Evolutionary conservation across 2,329 filamentous ascomycete species (phyloP).

Genomic region (Penicillium decumbens): DNA sequence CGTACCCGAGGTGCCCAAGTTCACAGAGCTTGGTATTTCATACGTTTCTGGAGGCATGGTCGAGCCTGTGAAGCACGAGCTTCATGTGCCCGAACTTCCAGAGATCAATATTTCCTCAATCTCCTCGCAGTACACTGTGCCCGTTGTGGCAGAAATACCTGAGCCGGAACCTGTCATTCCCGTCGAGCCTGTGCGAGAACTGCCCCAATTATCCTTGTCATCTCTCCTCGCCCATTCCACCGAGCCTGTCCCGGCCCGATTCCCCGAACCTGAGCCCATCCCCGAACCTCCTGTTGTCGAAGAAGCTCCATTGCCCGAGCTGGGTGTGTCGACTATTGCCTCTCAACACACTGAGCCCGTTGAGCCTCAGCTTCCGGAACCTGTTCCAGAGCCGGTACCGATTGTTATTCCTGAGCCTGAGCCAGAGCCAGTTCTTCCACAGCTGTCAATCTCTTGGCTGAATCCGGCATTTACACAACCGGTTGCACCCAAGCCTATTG

Average conservation of each 20-base stretch:
- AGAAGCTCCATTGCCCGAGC: slow-evolving; percentile 16
- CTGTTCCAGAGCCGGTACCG: slow-evolving; percentile 17
- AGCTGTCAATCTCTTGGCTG: slow-evolving; percentile 29
- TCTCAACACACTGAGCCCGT: slow-evolving; percentile 30
- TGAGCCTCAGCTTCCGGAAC: slow-evolving; percentile 15
- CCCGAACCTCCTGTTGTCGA: slow-evolving; percentile 11
- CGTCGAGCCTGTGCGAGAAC: slow-evolving; percentile 12
- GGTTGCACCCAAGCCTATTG: slow-evolving; percentile 19
- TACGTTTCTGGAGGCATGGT: slow-evolving; percentile 30
- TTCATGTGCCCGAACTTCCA: slow-evolving; percentile 20
- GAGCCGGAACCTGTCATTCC: slow-evolving; percentile 20
- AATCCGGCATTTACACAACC: slow-evolving; percentile 33
- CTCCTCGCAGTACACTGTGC: slow-evolving; percentile 22
- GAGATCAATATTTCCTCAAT: slow-evolving; percentile 29
- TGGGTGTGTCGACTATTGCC: slow-evolving; percentile 33
- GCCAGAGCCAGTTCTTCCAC: slow-evolving; percentile 14
- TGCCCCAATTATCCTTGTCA: slow-evolving; percentile 19
- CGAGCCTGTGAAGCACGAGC: slow-evolving; percentile 25
- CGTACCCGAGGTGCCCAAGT: slow-evolving; percentile 40
- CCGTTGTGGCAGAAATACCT: slow-evolving; percentile 19
- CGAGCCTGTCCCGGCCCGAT: slow-evolving; percentile 22
- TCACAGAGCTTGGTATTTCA: slow-evolving; percentile 34
- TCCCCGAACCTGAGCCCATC: slow-evolving; percentile 16
- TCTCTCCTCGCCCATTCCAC: slow-evolving; percentile 20
- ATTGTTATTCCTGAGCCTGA: slow-evolving; percentile 14